Base-by-base conservation (phyloP, 306 rosid genomes). In the Amphicarpaea edgeworthii region DNA sequence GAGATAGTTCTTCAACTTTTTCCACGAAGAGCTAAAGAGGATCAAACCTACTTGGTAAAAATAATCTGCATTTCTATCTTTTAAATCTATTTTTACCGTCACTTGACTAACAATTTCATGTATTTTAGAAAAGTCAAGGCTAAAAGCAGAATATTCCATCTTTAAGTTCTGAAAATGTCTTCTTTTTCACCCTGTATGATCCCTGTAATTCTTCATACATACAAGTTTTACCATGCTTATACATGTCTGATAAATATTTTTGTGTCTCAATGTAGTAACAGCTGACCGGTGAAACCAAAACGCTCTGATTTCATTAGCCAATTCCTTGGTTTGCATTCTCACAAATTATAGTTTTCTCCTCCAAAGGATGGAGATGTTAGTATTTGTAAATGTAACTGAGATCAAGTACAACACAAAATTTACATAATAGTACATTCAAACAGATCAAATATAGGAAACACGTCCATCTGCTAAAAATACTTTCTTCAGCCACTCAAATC, bases 401-500 rank as follows among this genome's bases (percentile, higher is more conserved):
- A 63, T 63, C n/a, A 63, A 63, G 47, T 10, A 63, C 23, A 63
- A 17, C 28, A 64, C 70, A 64, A 62, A 55, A 11, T 16, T 8
- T 62, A 34, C 26, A 64, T 6, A 63, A 12, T 2, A 19, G 4
- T 38, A 38, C 10, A 64, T 19, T 17, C 17, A 64, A 64, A 19
- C 17, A 40, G 19, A 62, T n/a, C 46, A 19, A 17, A 10, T 64
- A 20, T 19, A 65, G 34, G 19, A 65, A 10, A 64, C 14, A 19
- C 26, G 38, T 61, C 5, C 46, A 62, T 1, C 50, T 19, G 17
- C 32, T 10, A 8, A 41, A 63, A 30, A 57, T 20, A 55, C 26
- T 66, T 66, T 63, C 53, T 51, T 45, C 47, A 61, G 57, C 57
- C 0, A 59, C 76, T 81, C 81, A 82, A 73, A 67, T 61, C 46